Evolutionary conservation across 2,329 filamentous ascomycete species (phyloP), one percentile per base, ranked within the genome.

Genomic region (Fusarium caatingaense): DNA sequence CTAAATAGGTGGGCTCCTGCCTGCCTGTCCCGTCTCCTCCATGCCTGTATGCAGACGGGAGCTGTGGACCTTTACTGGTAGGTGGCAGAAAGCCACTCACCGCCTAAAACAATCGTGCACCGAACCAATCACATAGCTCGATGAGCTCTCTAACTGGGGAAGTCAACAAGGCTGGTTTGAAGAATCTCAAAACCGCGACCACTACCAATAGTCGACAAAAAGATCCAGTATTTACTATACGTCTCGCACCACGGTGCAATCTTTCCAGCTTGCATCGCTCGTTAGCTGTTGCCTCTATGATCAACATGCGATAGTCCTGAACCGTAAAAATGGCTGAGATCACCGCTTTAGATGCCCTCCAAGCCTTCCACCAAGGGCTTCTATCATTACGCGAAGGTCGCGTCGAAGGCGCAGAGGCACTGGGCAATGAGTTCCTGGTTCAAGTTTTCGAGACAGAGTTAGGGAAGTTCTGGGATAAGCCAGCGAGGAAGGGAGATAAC

Each of bases 311-410:
- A 85, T 85, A 85, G 81, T 73, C 69, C 73, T 69, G 72, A 71
- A 78, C 69, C 67, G 77, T 75, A 80, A 83, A 76, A 72, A 95
- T 96, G 93, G 89, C 91, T 79, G 90, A 92, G 77, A 84, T 89
- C 78, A 90, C 90, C 78, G 89, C 87, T 77, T 86, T 97, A 77
- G 91, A 91, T 77, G 88, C 90, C 80, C 89, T 98, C 76, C 90
- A 94, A 83, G 90, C 89, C 80, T 89, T 99, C 74, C 93, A 97
- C 80, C 89, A 92, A 79, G 94, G 97, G 82, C 89, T 99, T 67
- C 84, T 92, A 73, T 90, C 91, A 60, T 86, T 96, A 74, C 88
- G 89, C 69, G 91, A 96, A 76, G 88, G 89, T 60, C 88, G 91
- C 55, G 82, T 83, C 56, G 83, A 85, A 46, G 83, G 82, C 60